Evolutionary conservation across 2,329 filamentous ascomycete species (phyloP).

Genomic region (Ceratocystis papillata): DNA sequence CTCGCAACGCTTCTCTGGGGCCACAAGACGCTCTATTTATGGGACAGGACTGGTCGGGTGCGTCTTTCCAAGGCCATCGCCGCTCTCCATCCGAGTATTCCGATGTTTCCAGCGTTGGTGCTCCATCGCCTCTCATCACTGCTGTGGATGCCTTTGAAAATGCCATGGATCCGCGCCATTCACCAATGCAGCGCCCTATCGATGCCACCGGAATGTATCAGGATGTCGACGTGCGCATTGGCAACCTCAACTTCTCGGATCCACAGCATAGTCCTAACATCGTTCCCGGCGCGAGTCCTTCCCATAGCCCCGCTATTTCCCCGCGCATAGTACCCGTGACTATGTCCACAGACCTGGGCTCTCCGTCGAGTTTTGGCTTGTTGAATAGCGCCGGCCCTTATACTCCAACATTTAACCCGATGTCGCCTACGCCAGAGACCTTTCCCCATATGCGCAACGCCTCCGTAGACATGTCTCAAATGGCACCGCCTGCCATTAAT

Average conservation of each 20-base stretch:
- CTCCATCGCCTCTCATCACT: constrained; percentile 62
- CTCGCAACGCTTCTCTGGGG: constrained; percentile 46
- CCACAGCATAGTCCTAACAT: constrained; percentile 48
- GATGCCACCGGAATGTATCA: constrained; percentile 46
- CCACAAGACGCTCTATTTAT: constrained; percentile 48
- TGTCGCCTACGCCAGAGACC: constrained; percentile 33
- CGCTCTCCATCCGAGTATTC: constrained; percentile 84
- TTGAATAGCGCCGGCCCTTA: constrained; percentile 14
- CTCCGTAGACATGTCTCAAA: constrained; percentile 57
- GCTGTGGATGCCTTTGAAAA: constrained; percentile 68
- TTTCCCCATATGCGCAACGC: constrained; percentile 41
- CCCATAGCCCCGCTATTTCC: constrained; percentile 59
- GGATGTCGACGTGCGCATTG: constrained; percentile 43
- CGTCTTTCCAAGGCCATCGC: constrained; percentile 68
- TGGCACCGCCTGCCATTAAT: constrained; percentile 89
- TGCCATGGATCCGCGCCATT: constrained; percentile 50
- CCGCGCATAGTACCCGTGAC: constrained; percentile 48
- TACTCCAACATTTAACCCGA: constrained; percentile 13
- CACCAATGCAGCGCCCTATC: constrained; percentile 67
- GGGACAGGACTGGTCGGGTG: constrained; percentile 46
- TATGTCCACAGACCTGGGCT: constrained; percentile 19
- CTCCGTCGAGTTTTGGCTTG: constrained; percentile 18
- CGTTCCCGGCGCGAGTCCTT: constrained; percentile 66
- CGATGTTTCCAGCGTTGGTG: constrained; percentile 71
- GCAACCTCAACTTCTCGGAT: constrained; percentile 70